These are phyloP conservation scores for Colletotrichum salicis DNA, from an alignment of 2,329 filamentous ascomycete genomes.

Conservation along the genomic window DNA sequence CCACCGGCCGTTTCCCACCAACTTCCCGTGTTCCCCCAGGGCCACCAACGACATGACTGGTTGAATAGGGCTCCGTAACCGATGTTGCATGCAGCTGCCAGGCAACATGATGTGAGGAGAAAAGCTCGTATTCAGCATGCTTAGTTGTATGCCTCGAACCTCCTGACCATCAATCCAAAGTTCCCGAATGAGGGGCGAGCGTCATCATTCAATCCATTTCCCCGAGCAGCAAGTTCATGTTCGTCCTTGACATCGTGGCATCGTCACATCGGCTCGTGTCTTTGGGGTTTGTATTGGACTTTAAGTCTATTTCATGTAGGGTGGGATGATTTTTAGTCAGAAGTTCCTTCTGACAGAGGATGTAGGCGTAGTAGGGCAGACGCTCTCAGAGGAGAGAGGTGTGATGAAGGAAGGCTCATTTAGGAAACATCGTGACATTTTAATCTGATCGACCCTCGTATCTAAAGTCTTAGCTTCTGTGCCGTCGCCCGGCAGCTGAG, in stretches of 20 bases:
- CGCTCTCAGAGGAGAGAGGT: background rate
- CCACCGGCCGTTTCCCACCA: background rate
- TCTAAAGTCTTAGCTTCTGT: background rate
- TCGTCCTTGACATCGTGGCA: constrained; percentile 1
- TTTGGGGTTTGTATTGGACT: too few species aligned
- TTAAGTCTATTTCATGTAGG: background rate
- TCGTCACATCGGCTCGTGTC: constrained; percentile 5
- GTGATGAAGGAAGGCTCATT: background rate
- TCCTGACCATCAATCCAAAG: background rate
- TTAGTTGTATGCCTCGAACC: background rate
- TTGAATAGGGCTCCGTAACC: background rate
- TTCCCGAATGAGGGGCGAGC: background rate
- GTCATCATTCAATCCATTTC: background rate
- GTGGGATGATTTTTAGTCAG: background rate
- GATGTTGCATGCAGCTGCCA: constrained; percentile 25
- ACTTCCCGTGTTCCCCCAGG: background rate
- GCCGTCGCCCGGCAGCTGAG: background rate
- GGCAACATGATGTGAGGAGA: background rate
- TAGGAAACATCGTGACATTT: constrained; percentile 7
- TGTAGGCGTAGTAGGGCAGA: too few species aligned
- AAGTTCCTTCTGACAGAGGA: too few species aligned
- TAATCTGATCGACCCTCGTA: constrained; percentile 15
- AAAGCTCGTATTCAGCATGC: constrained; percentile 21
- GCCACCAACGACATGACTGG: constrained; percentile 3
- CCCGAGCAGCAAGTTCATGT: constrained; percentile 3